Conservation (phyloP, 2,329 filamentous ascomycete genomes). For the Exophiala bonariae region DNA sequence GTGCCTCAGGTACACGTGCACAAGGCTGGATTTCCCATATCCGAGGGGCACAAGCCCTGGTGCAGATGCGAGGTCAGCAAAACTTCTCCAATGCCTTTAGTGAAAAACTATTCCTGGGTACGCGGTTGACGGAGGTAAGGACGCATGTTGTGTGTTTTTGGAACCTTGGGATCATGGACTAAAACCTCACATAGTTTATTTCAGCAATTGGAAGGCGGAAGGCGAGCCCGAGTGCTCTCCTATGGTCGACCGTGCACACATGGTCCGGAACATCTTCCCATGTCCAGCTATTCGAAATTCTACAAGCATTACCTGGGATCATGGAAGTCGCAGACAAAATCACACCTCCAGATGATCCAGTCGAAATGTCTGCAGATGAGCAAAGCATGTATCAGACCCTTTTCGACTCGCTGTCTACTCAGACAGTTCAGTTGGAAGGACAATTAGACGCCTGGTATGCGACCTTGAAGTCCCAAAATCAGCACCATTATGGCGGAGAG, state of each 20-base stretch:
- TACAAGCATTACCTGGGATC: constrained; percentile 5
- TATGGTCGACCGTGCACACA: background rate
- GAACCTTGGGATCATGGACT: too few relatives aligned
- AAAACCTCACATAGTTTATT: constrained; percentile 9
- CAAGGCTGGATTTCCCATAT: constrained; percentile 6
- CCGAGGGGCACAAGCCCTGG: constrained; percentile 2
- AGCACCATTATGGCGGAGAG: background rate
- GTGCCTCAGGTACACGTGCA: constrained; percentile 1
- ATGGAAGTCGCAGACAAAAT: constrained; percentile 13
- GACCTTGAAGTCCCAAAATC: background rate
- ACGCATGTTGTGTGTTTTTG: too few relatives aligned
- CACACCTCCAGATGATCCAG: background rate
- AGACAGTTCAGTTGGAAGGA: constrained; percentile 1
- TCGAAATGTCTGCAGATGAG: background rate
- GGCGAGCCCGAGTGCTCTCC: background rate
- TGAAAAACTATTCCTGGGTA: constrained; percentile 8
- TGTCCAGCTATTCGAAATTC: constrained; percentile 11
- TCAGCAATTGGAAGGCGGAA: constrained; percentile 1
- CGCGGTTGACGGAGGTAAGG: constrained; percentile 7
- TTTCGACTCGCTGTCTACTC: background rate
- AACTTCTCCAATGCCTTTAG: constrained; percentile 7
- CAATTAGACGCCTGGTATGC: constrained; percentile 1
- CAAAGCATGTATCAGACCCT: background rate
- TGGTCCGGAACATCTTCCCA: constrained; percentile 1
- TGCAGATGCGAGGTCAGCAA: constrained; percentile 5